These are phyloP conservation scores for Piedraia hortae DNA, from an alignment of 2,329 filamentous ascomycete genomes.

Conservation along the genomic window DNA sequence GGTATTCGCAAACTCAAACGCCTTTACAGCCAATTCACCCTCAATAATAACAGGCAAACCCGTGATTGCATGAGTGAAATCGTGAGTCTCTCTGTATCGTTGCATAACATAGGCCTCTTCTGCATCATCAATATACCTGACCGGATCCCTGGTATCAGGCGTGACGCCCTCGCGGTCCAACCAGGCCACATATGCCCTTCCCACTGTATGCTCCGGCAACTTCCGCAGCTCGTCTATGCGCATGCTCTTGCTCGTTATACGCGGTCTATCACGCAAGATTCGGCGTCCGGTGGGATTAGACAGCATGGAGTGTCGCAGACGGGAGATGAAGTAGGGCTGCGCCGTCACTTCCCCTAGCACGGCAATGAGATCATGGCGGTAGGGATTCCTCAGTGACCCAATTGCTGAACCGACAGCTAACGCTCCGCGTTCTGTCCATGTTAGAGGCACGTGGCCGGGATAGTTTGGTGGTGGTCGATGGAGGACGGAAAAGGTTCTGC, in stretches of 20 bases:
- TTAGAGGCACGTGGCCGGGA: constrained; percentile 76
- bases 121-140: constrained; percentile 78
- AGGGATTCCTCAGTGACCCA: constrained; percentile 40
- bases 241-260: constrained; percentile 49
- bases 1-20: constrained; percentile 91
- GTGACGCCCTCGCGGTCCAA: constrained; percentile 82
- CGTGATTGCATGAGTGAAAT: constrained; percentile 90
- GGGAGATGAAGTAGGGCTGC: constrained; percentile 80
- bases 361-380: constrained; percentile 75
- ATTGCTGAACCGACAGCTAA: constrained; percentile 36
- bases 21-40: constrained; percentile 90
- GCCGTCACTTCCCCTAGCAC: constrained; percentile 83
- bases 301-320: constrained; percentile 81
- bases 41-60: constrained; percentile 78
- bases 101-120: constrained; percentile 98
- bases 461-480: constrained; percentile 71
- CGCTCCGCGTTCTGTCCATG: constrained; percentile 42
- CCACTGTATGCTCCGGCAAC: constrained; percentile 47
- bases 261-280: constrained; percentile 70
- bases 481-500: constrained; percentile 53
- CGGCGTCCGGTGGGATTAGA: constrained; percentile 54
- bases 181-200: constrained; percentile 63
- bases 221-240: constrained; percentile 41
- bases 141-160: constrained; percentile 57
- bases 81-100: constrained; percentile 86